Base-by-base conservation (phyloP, 73 alveolate species). In the Paramecium pentaurelia region DNA sequence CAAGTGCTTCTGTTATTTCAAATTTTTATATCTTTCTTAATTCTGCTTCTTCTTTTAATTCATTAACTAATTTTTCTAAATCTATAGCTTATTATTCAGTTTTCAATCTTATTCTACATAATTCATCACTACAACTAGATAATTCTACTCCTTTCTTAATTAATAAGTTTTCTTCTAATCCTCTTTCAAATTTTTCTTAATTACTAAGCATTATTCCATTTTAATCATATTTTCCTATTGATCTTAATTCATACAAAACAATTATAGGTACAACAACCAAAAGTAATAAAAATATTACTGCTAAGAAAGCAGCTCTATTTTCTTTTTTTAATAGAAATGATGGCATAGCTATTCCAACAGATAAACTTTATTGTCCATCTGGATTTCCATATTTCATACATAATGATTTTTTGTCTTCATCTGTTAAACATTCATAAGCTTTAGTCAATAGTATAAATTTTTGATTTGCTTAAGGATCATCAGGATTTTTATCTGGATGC, bases 401-500 rank as follows among this genome's bases (percentile, higher is more conserved):
- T 90, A 94, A 86, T 30, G 92, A 88, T 92, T 86, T 95, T 44
- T 92, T 94, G 28, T 90, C 96, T 93, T 93, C 94, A 85, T 95
- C 94, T 32, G 97, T 95, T 37, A 95, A 95, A 85, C 95, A 92
- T 51, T 95, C 96, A 95, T 95, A 93, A 14, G 97, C 97, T 93
- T 95, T 95, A 25, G 96, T 92, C 1, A 95, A 89, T 37, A 95
- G 42, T 58, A 95, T 93, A 89, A 95, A 95, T 93, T 95, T 95
- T 22, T 95, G 90, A 54, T 90, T 93, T 30, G 97, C 97, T 89
- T 93, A 93, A 11, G 93, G 94, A 84, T 93, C 94, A 88, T 94
- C 93, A 34, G 97, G 97, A 70, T 95, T 95, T 83, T 95, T 95
- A 89, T 95, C 97, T 37, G 97, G 97, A 91, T 95, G 97, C 60